These are phyloP conservation scores for Beauveria australis DNA, from an alignment of 2,329 filamentous ascomycete genomes.

Conservation along the genomic window DNA sequence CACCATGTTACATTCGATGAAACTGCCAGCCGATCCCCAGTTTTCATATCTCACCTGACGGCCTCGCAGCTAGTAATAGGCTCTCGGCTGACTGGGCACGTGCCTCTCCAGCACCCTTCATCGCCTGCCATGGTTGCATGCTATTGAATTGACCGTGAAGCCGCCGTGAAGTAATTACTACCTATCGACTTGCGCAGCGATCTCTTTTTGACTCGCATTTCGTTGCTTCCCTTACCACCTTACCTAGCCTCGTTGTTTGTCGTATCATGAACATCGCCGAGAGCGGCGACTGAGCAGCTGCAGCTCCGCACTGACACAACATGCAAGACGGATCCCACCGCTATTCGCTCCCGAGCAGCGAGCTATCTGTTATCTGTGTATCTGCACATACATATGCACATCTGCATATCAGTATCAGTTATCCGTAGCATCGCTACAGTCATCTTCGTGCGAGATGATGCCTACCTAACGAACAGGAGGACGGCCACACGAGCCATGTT, in stretches of 20 bases:
- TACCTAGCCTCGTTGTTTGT: not conserved
- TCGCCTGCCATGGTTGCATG: not conserved
- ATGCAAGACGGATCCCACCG: no score
- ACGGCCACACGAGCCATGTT: not conserved
- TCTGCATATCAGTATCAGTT: no score
- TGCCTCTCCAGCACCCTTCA: not conserved
- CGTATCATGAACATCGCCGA: not conserved
- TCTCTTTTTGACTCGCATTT: not conserved
- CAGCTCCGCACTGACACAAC: no score
- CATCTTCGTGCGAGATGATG: not conserved
- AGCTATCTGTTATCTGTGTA: not conserved
- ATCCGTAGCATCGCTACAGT: not conserved
- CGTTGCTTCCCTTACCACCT: not conserved
- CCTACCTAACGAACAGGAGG: not conserved
- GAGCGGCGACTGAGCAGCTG: not conserved
- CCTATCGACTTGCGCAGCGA: not conserved
- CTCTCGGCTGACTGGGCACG: not conserved
- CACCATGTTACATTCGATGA: not conserved
- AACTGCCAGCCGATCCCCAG: not conserved
- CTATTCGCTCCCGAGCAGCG: not conserved
- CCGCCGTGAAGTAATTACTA: not conserved
- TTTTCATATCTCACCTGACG: conserved; percentile 1
- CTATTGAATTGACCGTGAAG: not conserved
- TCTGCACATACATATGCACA: not conserved
- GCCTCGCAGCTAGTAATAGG: not conserved